Conservation (phyloP, 139 green algal genomes). For the Tetradesmus lagerheimii region DNA sequence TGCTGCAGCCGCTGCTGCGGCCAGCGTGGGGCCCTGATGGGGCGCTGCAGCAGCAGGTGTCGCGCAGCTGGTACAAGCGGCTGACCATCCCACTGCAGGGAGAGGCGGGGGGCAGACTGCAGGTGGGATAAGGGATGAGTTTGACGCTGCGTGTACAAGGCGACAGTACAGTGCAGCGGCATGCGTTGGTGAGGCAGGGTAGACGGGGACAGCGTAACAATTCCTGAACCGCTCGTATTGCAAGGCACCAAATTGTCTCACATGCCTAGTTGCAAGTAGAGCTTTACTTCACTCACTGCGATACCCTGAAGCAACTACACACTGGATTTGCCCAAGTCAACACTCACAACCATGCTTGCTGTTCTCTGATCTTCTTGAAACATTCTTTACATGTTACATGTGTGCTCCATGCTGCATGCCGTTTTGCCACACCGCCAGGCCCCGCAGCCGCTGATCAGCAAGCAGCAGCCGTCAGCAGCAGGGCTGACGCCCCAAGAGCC, state of each 20-base stretch:
- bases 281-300: too few relatives aligned
- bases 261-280: too few relatives aligned
- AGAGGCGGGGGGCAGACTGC: not conserved
- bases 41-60: constrained; percentile 42
- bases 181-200: not conserved
- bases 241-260: too few relatives aligned
- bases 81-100: constrained; percentile 53
- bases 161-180: not conserved
- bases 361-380: too few relatives aligned
- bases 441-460: not conserved
- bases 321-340: too few relatives aligned
- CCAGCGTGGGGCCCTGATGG: constrained; percentile 9
- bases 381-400: too few relatives aligned
- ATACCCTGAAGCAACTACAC: too few relatives aligned
- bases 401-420: not conserved
- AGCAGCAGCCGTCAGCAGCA: not conserved
- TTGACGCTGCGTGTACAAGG: not conserved
- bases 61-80: constrained; percentile 35
- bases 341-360: too few relatives aligned
- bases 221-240: too few relatives aligned
- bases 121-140: not conserved
- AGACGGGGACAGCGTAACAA: too few relatives aligned
- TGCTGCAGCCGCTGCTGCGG: constrained; percentile 43
- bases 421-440: not conserved
- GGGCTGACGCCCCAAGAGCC: not conserved